phyloP scores from a whole-genome alignment of 768 basidiomycete species.

The Epithele typhae region DNA sequence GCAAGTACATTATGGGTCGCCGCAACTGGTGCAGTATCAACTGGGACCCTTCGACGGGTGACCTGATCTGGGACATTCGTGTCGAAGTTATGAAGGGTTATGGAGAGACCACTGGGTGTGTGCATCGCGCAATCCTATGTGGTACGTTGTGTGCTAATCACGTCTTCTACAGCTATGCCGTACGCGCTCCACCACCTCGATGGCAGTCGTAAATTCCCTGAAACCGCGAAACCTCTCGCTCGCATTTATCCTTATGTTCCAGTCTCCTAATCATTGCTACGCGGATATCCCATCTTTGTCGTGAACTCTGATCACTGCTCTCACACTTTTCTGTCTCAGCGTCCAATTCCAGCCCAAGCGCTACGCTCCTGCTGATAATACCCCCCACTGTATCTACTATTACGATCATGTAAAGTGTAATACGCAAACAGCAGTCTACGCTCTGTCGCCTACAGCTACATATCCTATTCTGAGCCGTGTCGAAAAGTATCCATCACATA shows the following conservation, averaged over 20 bases:
- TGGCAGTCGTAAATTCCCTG: conserved; percentile 13
- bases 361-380: not conserved
- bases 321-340: not conserved
- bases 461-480: no score
- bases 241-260: not conserved
- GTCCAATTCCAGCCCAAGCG: not conserved
- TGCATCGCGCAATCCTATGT: conserved; percentile 2
- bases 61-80: conserved; percentile 76
- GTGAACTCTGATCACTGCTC: not conserved
- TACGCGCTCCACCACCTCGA: conserved; percentile 27
- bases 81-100: conserved; percentile 82
- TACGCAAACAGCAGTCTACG: not conserved
- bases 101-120: conserved; percentile 79
- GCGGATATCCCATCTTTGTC: not conserved
- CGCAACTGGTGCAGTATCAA: conserved; percentile 83
- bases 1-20: conserved; percentile 79
- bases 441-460: no score
- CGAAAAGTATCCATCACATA: no score
- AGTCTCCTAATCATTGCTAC: no score
- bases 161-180: conserved; percentile 18
- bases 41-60: conserved; percentile 53
- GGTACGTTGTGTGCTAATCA: not conserved
- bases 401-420: conserved; percentile 1
- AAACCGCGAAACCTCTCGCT: not conserved
- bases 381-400: conserved; percentile 14